phyloP scores from a whole-genome alignment of 2,329 filamentous ascomycete genomes.

The Fonsecaea nubica region DNA sequence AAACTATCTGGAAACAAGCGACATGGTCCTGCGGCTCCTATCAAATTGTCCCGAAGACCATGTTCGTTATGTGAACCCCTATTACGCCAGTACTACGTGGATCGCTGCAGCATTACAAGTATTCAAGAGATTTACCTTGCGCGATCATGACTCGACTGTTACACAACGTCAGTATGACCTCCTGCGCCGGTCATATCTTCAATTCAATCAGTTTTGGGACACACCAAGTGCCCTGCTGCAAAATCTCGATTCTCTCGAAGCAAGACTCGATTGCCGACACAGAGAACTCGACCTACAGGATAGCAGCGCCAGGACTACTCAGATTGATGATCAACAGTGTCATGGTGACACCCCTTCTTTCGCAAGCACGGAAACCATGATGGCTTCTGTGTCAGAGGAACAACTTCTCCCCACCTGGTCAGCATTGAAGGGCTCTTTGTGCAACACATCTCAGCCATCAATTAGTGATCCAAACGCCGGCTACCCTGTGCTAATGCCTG shows the following conservation, averaged over 20 bases:
- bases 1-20: constrained; percentile 43
- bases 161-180: constrained; percentile 37
- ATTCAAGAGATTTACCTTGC: constrained; percentile 23
- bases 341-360: constrained; percentile 1
- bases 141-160: constrained; percentile 3
- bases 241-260: constrained; percentile 42
- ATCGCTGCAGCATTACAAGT: constrained; percentile 44
- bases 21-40: constrained; percentile 42
- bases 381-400: neutral
- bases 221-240: constrained; percentile 42
- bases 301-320: neutral
- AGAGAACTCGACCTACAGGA: constrained; percentile 13
- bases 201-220: constrained; percentile 42
- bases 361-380: neutral
- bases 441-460: constrained; percentile 8
- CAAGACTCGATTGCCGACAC: constrained; percentile 13
- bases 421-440: neutral
- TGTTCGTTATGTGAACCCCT: constrained; percentile 44
- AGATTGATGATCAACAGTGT: constrained; percentile 3
- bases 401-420: neutral
- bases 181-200: constrained; percentile 40
- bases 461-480: neutral
- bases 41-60: constrained; percentile 42
- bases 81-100: constrained; percentile 45
- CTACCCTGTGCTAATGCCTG: constrained; percentile 4